Percentiles rank a stretch among this genome's conserved stretches.
Evolutionary conservation across 805 yeast genomes (phyloP).

Genomic region (Candida odintsovae): DNA sequence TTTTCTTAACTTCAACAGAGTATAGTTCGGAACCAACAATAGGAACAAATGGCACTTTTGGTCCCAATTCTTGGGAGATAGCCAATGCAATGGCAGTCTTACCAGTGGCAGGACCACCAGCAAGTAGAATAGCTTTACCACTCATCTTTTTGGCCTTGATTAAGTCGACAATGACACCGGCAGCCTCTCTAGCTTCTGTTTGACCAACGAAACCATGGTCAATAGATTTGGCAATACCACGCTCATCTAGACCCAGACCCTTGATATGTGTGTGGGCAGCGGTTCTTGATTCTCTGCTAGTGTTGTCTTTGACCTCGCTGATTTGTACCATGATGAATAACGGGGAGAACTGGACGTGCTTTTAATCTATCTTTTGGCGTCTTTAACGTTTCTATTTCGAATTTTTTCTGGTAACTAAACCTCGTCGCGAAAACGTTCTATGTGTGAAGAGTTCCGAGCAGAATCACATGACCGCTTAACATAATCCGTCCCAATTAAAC

Average conservation of each 20-base stretch:
- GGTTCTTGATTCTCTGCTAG: constrained; percentile 55
- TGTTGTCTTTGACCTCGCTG: constrained; percentile 61
- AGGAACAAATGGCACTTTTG: constrained; percentile 96
- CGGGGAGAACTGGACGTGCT: neutral
- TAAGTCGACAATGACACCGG: constrained; percentile 91
- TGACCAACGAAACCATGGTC: constrained; percentile 87
- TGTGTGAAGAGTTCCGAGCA: neutral
- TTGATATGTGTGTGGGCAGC: constrained; percentile 97
- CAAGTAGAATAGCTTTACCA: constrained; percentile 91
- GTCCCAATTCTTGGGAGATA: constrained; percentile 91
- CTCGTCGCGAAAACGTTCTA: neutral
- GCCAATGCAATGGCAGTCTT: constrained; percentile 97
- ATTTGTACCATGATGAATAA: constrained; percentile 58
- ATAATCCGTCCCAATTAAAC: constrained; percentile 5
- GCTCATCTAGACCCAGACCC: constrained; percentile 91
- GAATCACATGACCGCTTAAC: neutral
- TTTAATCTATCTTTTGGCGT: neutral
- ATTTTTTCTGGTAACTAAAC: neutral
- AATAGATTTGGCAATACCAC: constrained; percentile 72
- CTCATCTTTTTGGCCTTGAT: constrained; percentile 89
- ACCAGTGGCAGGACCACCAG: constrained; percentile 99
- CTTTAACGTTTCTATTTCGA: neutral
- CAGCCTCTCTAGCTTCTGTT: constrained; percentile 75
- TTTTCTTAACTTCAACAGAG: constrained; percentile 95
- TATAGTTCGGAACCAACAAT: constrained; percentile 92